Conservation (phyloP, 768 basidiomycete genomes). For the Paxillus ammoniavirescens region DNA sequence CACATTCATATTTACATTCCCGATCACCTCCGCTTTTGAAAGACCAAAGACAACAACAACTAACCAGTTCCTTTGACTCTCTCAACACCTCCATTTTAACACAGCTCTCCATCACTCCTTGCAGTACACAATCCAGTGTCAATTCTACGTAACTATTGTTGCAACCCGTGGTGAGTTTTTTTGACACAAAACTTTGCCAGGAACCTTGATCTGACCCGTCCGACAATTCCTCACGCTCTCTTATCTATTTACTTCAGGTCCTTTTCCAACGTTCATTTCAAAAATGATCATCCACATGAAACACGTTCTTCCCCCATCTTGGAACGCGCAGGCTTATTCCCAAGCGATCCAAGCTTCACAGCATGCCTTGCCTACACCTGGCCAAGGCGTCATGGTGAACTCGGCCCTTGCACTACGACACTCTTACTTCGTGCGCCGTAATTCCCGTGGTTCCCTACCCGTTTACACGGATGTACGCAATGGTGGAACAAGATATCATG, state of each 20-base stretch:
- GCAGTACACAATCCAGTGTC: no score
- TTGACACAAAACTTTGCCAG: neutral
- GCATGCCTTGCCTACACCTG: neutral
- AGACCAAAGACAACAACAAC: no score
- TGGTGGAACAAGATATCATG: slow-evolving; percentile 53
- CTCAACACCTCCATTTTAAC: neutral
- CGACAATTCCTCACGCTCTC: neutral
- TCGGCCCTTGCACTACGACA: neutral
- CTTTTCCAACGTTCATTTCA: neutral
- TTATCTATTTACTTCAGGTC: slow-evolving; percentile 6
- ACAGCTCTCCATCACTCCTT: neutral
- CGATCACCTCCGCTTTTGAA: no score
- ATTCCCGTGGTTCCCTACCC: slow-evolving; percentile 63
- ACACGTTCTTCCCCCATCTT: slow-evolving; percentile 13
- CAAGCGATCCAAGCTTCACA: neutral
- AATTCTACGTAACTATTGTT: neutral
- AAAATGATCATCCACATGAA: neutral
- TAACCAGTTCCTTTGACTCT: no score
- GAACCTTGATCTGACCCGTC: neutral
- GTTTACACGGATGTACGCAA: slow-evolving; percentile 77
- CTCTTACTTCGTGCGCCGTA: slow-evolving; percentile 64
- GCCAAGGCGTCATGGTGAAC: neutral
- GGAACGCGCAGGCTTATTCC: slow-evolving; percentile 9
- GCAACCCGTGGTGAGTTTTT: neutral
- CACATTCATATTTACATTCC: no score